Evolutionary conservation across 495 filamentous ascomycete species (phyloP), one percentile per base, ranked within the genome.

Genomic region (Sordaria brevicollis): DNA sequence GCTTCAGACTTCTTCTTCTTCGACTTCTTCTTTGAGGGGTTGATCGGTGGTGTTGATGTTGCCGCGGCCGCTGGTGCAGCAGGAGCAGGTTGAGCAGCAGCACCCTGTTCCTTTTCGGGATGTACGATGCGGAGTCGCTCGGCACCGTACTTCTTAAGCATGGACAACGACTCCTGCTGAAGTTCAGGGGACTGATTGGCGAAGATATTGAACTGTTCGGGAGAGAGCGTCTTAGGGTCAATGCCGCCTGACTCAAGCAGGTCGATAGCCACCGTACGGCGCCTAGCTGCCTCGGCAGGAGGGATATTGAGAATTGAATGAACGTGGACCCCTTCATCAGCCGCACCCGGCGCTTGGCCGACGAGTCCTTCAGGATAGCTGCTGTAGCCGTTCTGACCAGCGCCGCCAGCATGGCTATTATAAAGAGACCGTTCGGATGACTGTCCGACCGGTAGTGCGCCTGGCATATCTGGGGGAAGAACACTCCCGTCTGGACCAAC

Each of bases 161-260:
- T 82, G 0, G 74, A 76, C 37, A 85, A 67, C 0, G 83, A 85
- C 15, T 78, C 76, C n/a, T 75, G 65, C 67, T 85, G 83, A 65
- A 84, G 67, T 10, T 80, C 77, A 2, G 82, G 81, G 1, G 82
- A 79, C 70, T 85, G 83, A 38, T 85, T 85, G 17, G 81, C 79
- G 67, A 85, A 84, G 21, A 84, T 85, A 57, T 73, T 82, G 57
- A 85, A 84, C 38, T 85, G 83, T n/a, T 85, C 82, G 5, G 75
- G 35, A 1, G 83, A 82, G 2, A 85, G 73, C 0, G 82, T 81
- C 19, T 71, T 65, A 2, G 82, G 82, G 54, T 84, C 81, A 29
- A 84, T 74, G 29, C 70, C 73, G 15, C 67, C 70, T 5, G 75
- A 76, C 2, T 10, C 68, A 10, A 84, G 82, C 0, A 84, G 76